These are phyloP conservation scores for Davidsoniella eucalypti DNA, from an alignment of 2,329 filamentous ascomycete species.

Conservation along the genomic window DNA sequence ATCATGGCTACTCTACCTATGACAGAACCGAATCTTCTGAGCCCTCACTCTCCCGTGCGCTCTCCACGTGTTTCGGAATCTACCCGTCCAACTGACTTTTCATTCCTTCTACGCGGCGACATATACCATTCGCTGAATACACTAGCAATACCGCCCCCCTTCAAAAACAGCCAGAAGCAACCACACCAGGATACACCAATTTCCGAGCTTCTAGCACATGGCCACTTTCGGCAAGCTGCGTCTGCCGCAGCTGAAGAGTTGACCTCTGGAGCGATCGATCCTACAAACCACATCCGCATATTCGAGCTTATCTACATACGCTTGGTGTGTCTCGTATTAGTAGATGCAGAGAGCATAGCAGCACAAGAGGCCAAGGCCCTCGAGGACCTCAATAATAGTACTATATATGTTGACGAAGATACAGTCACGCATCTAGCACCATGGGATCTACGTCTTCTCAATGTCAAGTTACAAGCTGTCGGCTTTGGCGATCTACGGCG, in stretches of 20 bases:
- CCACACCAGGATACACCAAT: constrained; percentile 49
- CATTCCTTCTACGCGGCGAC: constrained; percentile 61
- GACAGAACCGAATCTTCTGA: constrained; percentile 7
- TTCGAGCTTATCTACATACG: constrained; percentile 68
- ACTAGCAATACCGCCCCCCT: constrained; percentile 42
- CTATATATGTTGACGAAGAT: constrained; percentile 38
- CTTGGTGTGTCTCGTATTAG: constrained; percentile 64
- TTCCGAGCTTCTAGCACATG: constrained; percentile 46
- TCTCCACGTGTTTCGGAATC: constrained; percentile 17
- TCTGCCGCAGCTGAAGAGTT: constrained; percentile 47
- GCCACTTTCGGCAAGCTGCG: constrained; percentile 69
- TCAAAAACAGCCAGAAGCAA: constrained; percentile 51
- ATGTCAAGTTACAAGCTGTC: constrained; percentile 68
- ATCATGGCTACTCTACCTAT: constrained; percentile 13
- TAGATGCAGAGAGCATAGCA: constrained; percentile 54
- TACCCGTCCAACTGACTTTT: constrained; percentile 47
- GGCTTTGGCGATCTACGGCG: constrained; percentile 72
- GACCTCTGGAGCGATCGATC: constrained; percentile 31
- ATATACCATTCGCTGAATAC: constrained; percentile 69
- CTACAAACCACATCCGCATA: constrained; percentile 47
- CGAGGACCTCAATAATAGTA: constrained; percentile 40
- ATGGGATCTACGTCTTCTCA: constrained; percentile 72
- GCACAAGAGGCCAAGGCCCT: constrained; percentile 49
- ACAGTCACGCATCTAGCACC: constrained; percentile 54
- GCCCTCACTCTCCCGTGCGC: constrained; percentile 14